Evolutionary conservation across 768 basidiomycete genomes (phyloP).

Genomic region (Phlegmacium glaucopus): DNA sequence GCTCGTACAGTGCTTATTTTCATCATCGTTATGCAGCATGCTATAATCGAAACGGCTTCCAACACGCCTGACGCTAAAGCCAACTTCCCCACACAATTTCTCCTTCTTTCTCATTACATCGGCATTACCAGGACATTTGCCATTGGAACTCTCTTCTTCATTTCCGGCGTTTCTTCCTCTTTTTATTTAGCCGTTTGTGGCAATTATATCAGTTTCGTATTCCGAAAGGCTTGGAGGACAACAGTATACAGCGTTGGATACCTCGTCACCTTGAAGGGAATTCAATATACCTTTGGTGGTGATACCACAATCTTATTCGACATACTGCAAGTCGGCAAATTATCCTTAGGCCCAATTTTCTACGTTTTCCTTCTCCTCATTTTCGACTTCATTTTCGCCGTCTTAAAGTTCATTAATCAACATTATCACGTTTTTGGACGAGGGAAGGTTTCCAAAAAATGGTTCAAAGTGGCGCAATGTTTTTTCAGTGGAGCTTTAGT

Average conservation of each 20-base stretch:
- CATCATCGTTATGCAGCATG: conserved; percentile 1
- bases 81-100: background rate
- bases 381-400: conserved; percentile 2
- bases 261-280: background rate
- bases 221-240: background rate
- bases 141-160: background rate
- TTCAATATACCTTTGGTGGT: background rate
- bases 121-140: background rate
- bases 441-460: background rate
- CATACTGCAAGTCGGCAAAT: background rate
- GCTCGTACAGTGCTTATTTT: conserved; percentile 1
- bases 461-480: background rate
- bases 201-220: background rate
- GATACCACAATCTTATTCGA: background rate
- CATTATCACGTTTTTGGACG: background rate
- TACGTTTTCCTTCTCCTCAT: conserved; percentile 1
- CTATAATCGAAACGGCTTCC: background rate
- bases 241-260: background rate
- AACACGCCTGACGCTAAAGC: background rate
- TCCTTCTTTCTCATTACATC: conserved; percentile 1
- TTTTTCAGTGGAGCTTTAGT: background rate
- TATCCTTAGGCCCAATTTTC: conserved; percentile 1
- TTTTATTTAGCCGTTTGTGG: background rate
- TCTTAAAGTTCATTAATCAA: background rate
- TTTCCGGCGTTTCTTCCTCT: background rate